These are phyloP conservation scores for Panus rudis DNA, from an alignment of 768 basidiomycete genomes.

Conservation along the genomic window DNA sequence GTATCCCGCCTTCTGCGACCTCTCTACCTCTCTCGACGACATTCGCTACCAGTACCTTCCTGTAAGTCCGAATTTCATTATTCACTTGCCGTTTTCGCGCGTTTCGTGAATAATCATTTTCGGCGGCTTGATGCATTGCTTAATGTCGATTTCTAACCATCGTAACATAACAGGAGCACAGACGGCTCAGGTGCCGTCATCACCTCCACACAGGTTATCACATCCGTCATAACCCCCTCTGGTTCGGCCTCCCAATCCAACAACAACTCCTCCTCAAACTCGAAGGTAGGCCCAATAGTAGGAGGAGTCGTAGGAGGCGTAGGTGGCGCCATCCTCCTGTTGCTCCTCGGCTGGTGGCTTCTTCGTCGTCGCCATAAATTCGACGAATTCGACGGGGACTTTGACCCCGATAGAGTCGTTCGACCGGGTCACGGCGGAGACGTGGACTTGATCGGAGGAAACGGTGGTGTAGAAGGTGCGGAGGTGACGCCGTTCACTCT, in stretches of 20 bases:
- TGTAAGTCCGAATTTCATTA: conserved; percentile 9
- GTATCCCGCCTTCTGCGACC: too few species aligned
- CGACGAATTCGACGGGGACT: conserved; percentile 45
- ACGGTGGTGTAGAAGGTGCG: too few species aligned
- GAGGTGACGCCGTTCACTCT: conserved; percentile 18
- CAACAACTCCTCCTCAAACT: conserved; percentile 7
- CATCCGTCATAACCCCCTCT: conserved; percentile 9
- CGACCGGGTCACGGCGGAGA: conserved; percentile 17
- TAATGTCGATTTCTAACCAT: too few species aligned
- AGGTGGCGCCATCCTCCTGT: conserved; percentile 18
- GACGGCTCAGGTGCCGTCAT: conserved; percentile 12
- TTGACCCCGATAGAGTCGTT: conserved; percentile 39
- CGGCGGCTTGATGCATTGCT: too few species aligned
- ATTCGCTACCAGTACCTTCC: conserved; percentile 12
- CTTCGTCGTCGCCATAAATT: conserved; percentile 14
- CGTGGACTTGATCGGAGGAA: conserved; percentile 14
- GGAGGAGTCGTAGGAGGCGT: conserved; percentile 26
- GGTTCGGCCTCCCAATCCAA: conserved; percentile 3
- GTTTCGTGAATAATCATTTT: neutral
- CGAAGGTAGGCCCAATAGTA: conserved; percentile 25
- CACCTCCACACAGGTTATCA: conserved; percentile 13
- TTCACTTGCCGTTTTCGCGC: neutral
- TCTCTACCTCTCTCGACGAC: too few species aligned
- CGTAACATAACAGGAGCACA: conserved; percentile 18
- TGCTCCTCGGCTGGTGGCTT: conserved; percentile 18